Base-by-base conservation (phyloP, 2,329 filamentous ascomycete species). In the Atkinsonella hypoxylon region DNA sequence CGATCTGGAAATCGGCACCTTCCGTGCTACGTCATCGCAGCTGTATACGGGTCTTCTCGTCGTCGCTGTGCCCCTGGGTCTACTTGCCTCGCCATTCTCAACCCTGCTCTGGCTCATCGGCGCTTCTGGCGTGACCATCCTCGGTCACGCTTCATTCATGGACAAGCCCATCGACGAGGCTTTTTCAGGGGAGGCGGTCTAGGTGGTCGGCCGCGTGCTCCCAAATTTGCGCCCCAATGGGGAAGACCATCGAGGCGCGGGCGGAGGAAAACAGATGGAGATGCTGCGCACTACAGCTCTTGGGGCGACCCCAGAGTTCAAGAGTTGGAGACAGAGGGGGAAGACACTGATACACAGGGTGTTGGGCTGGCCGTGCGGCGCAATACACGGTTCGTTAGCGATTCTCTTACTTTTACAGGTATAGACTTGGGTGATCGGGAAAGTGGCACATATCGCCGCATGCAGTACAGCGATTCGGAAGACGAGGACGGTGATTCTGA, bases 181-280 rank as follows among this genome's bases (percentile, higher is more conserved):
- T 96, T 98, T 98, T 96, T 96, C 91, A 79, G 93, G 94, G 90
- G 93, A 98, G 91, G 91, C 93, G 90, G 93, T 98, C 87, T 98
- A 97, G 83, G 80, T 94, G 90, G 90, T 97, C 93, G 91, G 89
- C 91, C 91, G 93, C 93, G 86, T 93, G 85, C 90, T 95, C 91
- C 90, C 80, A 78, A 83, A 82, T 74, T 71, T 78, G 83, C 85
- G 89, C 89, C 90, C 87, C 84, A 77, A 81, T 90, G 87, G 91
- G 91, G 90, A 96, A 96, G 91, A 96, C 89, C 89, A 93, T 87
- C 88, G 79, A 86, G 88, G 86, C 86, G 83, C 79, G 81, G 77
- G 72, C 77, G 79, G 77, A 81, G 79, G 75, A 80, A 73, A 70
- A 72, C 73, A 64, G 70, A 74, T 60, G 76, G 66, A 59, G 67